Conservation (phyloP, 495 filamentous ascomycete species). For the Xylaria scruposa region DNA sequence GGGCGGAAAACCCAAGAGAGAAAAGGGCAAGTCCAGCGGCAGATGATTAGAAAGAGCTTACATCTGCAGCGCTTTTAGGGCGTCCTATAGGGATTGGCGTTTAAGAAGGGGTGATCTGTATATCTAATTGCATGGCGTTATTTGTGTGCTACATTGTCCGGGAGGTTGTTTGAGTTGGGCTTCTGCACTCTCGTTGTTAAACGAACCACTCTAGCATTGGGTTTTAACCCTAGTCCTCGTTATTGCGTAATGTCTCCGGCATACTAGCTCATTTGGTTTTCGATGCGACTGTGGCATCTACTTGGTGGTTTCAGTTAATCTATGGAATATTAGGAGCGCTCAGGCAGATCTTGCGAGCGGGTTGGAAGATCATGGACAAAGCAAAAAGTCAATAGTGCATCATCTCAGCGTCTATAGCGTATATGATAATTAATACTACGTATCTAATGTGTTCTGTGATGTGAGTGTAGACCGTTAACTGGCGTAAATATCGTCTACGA, state of each 20-base stretch:
- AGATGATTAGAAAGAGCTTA: conserved; percentile 5
- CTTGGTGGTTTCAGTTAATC: conserved; percentile 11
- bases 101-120: conserved; percentile 12
- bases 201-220: background rate
- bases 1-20: conserved; percentile 38
- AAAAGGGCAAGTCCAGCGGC: conserved; percentile 23
- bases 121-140: conserved; percentile 19
- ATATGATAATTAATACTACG: background rate
- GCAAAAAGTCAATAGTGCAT: conserved; percentile 11
- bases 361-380: conserved; percentile 5
- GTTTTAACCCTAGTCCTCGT: background rate
- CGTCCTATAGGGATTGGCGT: background rate
- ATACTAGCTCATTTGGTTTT: background rate
- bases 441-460: background rate
- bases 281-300: background rate
- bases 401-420: background rate
- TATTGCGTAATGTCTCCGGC: background rate
- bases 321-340: background rate
- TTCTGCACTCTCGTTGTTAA: background rate
- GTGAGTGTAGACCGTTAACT: background rate
- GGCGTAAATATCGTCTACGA: background rate
- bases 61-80: background rate
- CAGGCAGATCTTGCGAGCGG: background rate
- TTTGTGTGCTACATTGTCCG: background rate
- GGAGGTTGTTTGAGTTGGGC: background rate